A percentile compares a stretch with the other conserved stretches of the same genome.
Conservation (phyloP, 176 grass and related monocot genomes). For the Carex littledalei region DNA sequence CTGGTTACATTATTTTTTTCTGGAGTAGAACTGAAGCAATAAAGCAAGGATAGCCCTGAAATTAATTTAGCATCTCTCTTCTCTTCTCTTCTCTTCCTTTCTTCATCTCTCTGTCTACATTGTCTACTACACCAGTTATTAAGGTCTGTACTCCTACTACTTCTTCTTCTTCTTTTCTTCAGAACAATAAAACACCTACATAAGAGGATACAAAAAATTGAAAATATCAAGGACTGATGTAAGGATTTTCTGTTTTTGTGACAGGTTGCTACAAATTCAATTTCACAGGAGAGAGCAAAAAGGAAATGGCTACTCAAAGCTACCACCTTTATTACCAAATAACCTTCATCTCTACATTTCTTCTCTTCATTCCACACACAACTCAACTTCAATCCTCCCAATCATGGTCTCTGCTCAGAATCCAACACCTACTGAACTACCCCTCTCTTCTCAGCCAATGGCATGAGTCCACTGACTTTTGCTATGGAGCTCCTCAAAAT, state of each 20-base stretch:
- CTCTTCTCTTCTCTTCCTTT: no score
- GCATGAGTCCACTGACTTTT: conserved; percentile 73
- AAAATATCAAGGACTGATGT: no score
- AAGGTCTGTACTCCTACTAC: not conserved
- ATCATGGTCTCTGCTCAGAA: conserved; percentile 86
- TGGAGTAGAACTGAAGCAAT: not conserved
- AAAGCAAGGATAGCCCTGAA: not conserved
- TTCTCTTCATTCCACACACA: conserved; percentile 43
- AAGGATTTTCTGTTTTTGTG: not conserved
- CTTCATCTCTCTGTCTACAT: no score
- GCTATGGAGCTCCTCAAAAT: conserved; percentile 57
- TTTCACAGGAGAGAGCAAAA: not conserved
- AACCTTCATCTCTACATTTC: conserved; percentile 43
- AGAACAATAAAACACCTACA: no score
- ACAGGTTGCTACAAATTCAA: not conserved
- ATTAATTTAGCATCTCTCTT: not conserved
- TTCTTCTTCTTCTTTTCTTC: not conserved
- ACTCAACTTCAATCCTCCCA: conserved; percentile 69
- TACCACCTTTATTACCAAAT: conserved; percentile 26
- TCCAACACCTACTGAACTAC: conserved; percentile 70
- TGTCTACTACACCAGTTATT: not conserved
- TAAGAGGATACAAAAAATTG: no score
- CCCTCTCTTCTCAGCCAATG: conserved; percentile 57
- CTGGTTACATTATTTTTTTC: not conserved
- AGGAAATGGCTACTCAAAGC: conserved; percentile 12